phyloP scores from a whole-genome alignment of 768 basidiomycete genomes.

The Phanerochaete carnosa region DNA sequence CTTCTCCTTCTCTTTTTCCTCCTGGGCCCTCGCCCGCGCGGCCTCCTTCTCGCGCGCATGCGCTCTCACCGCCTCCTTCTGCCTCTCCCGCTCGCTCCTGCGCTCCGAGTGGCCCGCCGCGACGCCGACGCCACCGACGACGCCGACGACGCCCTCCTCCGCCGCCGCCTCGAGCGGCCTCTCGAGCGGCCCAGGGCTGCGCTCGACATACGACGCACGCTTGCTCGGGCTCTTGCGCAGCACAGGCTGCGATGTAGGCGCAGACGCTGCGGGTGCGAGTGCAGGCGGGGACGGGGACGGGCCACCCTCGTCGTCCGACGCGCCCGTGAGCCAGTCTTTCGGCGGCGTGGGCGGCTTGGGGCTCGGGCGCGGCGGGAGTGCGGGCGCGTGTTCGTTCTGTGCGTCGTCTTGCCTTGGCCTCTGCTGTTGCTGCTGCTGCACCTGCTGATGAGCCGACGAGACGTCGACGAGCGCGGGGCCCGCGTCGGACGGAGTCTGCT shows the following conservation, averaged over 20 bases:
- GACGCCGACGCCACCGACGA: no score
- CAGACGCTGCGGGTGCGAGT: slow-evolving; percentile 1
- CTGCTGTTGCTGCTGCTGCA: no score
- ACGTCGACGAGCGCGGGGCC: background rate
- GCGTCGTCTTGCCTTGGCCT: slow-evolving; percentile 7
- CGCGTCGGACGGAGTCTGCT: slow-evolving; percentile 21
- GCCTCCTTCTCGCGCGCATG: background rate
- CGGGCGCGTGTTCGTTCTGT: slow-evolving; percentile 7
- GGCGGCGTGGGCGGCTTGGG: slow-evolving; percentile 26
- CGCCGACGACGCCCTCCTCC: slow-evolving; percentile 16
- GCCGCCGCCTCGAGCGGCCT: slow-evolving; percentile 29
- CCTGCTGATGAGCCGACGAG: no score
- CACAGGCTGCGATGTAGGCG: slow-evolving; percentile 35
- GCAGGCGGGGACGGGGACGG: background rate
- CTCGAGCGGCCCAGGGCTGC: slow-evolving; percentile 29
- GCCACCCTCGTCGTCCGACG: slow-evolving; percentile 37
- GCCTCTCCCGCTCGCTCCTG: background rate
- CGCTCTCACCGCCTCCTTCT: background rate
- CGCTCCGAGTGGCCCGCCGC: background rate
- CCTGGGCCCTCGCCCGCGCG: background rate
- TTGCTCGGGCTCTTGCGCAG: slow-evolving; percentile 72
- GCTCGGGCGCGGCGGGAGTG: slow-evolving; percentile 24
- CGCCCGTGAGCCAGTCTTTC: slow-evolving; percentile 77
- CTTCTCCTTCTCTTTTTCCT: no score
- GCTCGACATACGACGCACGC: slow-evolving; percentile 64